Conservation (phyloP, 768 basidiomycete genomes). For the Chiua virens region DNA sequence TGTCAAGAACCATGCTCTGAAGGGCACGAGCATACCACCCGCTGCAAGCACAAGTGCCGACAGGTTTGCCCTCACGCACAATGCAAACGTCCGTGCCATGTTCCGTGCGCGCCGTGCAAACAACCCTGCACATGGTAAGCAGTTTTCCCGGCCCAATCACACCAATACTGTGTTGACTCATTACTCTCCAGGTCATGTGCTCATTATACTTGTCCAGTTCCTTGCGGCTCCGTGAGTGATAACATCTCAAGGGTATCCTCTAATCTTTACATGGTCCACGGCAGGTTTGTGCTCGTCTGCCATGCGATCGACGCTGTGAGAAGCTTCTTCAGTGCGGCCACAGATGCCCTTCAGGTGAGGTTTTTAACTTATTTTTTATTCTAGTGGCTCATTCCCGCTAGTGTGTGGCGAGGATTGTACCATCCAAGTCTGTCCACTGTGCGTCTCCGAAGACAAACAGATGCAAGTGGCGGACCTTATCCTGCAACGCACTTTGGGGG, state of each 20-base stretch:
- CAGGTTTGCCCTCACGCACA: conserved; percentile 55
- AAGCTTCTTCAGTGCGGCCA: conserved; percentile 58
- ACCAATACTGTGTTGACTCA: not conserved
- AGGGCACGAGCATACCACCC: conserved; percentile 47
- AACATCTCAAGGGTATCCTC: not conserved
- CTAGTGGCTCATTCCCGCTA: conserved; percentile 23
- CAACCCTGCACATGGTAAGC: conserved; percentile 57
- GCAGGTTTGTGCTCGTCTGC: conserved; percentile 63
- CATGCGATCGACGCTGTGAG: conserved; percentile 58
- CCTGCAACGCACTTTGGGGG: conserved; percentile 48
- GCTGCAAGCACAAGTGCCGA: conserved; percentile 48
- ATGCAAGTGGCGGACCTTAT: conserved; percentile 59
- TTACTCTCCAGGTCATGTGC: conserved; percentile 47
- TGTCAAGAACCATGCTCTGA: conserved; percentile 51
- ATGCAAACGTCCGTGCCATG: conserved; percentile 49
- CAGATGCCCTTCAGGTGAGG: conserved; percentile 62
- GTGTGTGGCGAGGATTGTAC: conserved; percentile 69
- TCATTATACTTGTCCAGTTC: conserved; percentile 56
- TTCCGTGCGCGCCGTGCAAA: conserved; percentile 61
- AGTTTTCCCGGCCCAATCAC: not conserved
- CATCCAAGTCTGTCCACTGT: conserved; percentile 53
- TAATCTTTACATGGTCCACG: not conserved
- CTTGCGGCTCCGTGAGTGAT: conserved; percentile 64
- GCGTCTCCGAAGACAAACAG: conserved; percentile 40
- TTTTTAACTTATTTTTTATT: not conserved